A percentile compares a stretch with the other conserved stretches of the same genome.
Conservation (phyloP, 352 stramenopile genomes). For the Aphanomyces invadans region DNA sequence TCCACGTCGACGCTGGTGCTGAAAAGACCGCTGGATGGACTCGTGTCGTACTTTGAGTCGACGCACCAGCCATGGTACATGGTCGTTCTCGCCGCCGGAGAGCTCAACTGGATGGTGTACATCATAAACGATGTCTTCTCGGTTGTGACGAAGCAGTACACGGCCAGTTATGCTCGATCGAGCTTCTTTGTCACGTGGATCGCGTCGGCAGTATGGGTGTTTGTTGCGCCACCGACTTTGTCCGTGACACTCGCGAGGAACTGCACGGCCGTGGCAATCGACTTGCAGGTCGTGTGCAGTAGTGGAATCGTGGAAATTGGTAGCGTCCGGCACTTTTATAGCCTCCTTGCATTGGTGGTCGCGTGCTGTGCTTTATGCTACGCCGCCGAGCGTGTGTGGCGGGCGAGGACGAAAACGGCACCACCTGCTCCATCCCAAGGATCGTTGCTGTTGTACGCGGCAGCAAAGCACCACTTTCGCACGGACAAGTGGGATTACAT, state of each 20-base stretch:
- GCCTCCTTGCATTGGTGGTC: background rate
- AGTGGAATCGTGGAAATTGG: constrained; percentile 15
- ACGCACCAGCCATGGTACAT: constrained; percentile 1
- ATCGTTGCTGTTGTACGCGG: background rate
- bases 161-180: background rate
- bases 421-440: too few species aligned
- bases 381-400: background rate
- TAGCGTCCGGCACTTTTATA: background rate
- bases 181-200: constrained; percentile 7
- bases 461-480: constrained; percentile 4
- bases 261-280: background rate
- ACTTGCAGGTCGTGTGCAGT: constrained; percentile 16
- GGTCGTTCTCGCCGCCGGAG: background rate
- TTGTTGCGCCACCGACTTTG: background rate
- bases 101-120: constrained; percentile 19
- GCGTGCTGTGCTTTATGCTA: background rate
- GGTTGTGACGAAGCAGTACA: background rate
- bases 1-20: background rate
- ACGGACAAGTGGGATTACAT: background rate
- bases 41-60: constrained; percentile 4
- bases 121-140: constrained; percentile 23
- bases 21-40: background rate
- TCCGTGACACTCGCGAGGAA: background rate
- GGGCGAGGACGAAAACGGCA: too few species aligned
- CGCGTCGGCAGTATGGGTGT: constrained; percentile 9